Evolutionary conservation across 176 grass and related monocot genomes (phyloP), one percentile per base, ranked within the genome.

Genomic region (Juncus inflexus): DNA sequence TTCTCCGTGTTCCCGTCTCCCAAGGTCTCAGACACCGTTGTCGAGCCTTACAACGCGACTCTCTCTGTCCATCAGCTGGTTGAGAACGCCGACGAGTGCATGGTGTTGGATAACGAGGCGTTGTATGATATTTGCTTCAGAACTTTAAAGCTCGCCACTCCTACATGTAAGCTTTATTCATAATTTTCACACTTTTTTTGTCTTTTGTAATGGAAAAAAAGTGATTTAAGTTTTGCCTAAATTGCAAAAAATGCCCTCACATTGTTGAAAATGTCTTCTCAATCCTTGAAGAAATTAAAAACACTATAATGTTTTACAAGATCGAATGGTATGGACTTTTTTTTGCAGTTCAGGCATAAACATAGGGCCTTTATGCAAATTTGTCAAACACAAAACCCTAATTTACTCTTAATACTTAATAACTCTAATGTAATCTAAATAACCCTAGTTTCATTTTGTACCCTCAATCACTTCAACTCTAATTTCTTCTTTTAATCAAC

Each of bases 1-100:
- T 95, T 95, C 78, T 95, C 90, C 9, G 90, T 95, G 37, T 95
- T 95, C 77, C 90, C 90, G 40, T 95, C 90, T n/a, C 90, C 90
- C 53, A 95, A 95, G 74, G 90, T 95, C 52, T 95, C 90, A 5
- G 90, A 95, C 71, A 95, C 90, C 7, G 90, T 95, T 7, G 90
- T 95, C 10, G 90, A 95, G 74, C 90, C 86, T 7, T 95, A 95
- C 70, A 95, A 95, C 67, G 90, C 90, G 50, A 95, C 90, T 7
- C 86, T 95, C 50, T 95, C 90, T 3, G 90, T 95, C 61, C 90
- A 95, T 77, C 90, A 95, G 62, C 90, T 95, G 39, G 86, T 95
- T 55, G 90, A 95, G 66, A 95, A 95, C 40, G 90, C 90, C 38
- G 90, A 95, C 58, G 90, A 95, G 66, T 95, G 90, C 42, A 95